Evolutionary conservation across 176 grass and related monocot species (phyloP), one percentile per base, ranked within the genome.

Genomic region (Neostapfia colusana): DNA sequence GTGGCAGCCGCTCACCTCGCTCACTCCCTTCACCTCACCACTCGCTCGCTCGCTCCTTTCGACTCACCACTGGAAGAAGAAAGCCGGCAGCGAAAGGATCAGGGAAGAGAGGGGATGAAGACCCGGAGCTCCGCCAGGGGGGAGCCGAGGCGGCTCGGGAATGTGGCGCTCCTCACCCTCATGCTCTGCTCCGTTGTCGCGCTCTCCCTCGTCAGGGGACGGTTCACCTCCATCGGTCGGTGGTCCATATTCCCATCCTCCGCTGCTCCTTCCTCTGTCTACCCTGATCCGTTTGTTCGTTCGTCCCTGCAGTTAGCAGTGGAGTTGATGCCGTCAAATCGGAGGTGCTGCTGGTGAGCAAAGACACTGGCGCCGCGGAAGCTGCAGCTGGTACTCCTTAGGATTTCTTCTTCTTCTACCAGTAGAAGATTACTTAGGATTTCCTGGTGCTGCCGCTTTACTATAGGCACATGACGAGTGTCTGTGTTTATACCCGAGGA

Each of bases 151-250:
- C 74, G 80, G 67, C 51, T 86, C 1, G 73, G 90, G 35, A 93
- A 93, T 82, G 81, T 43, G 53, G 45, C 76, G 17, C 70, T 93
- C 63, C 66, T 89, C 16, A 84, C 63, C 11, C 63, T 86, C 73
- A 85, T 89, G 87, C 81, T 89, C 67, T 82, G 82, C 72, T 86
- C 84, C 49, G 63, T 93, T 50, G 75, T 83, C 63, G 59, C 85
- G 68, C 87, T 93, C 69, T 82, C 90, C 26, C 58, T 93, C 77
- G 67, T 93, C 81, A 60, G 88, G 77, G 77, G 84, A 6, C 76
- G 81, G 34, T 89, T 84, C 71, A 78, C 67, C 68, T 85, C 87
- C 5, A 78, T 77, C 49, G 73, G 84, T 75, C 16, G 4, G 46
- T 46, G 12, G 3, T 46, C 43, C n/a, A n/a, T n/a, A n/a, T n/a